A percentile compares a stretch with the other conserved stretches of the same genome.
Conservation (phyloP, 2,329 filamentous ascomycete species). For the Trichoderma harzianum region DNA sequence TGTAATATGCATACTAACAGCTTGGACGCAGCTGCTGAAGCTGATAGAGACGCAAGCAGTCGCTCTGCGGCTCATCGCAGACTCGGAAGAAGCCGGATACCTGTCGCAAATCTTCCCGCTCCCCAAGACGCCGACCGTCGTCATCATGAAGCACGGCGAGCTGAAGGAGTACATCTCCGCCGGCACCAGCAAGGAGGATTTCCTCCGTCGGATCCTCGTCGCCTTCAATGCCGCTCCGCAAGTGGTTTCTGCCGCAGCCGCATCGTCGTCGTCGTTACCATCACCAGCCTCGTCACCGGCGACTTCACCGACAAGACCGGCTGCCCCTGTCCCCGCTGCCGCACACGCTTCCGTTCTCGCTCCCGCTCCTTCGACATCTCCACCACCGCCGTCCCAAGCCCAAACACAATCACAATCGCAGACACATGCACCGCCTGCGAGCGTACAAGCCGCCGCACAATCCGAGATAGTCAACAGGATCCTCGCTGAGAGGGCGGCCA, state of each 20-base stretch:
- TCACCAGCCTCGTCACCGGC: slow-evolving; percentile 16
- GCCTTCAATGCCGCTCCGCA: slow-evolving; percentile 31
- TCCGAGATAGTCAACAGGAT: slow-evolving; percentile 37
- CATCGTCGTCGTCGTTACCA: slow-evolving; percentile 20
- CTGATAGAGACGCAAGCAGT: slow-evolving; percentile 62
- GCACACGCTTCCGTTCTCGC: background rate
- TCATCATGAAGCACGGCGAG: slow-evolving; percentile 76
- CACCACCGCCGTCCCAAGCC: background rate
- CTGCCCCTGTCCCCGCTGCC: slow-evolving; percentile 1
- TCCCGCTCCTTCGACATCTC: slow-evolving; percentile 19
- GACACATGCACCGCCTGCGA: slow-evolving; percentile 3
- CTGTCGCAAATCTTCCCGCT: slow-evolving; percentile 79
- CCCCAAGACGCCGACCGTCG: slow-evolving; percentile 70
- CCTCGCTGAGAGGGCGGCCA: slow-evolving; percentile 50
- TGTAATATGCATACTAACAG: slow-evolving; percentile 12
- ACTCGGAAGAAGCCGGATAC: slow-evolving; percentile 77
- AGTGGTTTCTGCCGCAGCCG: slow-evolving; percentile 10
- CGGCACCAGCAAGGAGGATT: slow-evolving; percentile 63
- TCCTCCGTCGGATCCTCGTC: slow-evolving; percentile 46
- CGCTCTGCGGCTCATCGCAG: slow-evolving; percentile 65
- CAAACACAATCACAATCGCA: background rate
- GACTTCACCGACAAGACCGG: background rate
- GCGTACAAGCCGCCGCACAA: slow-evolving; percentile 25
- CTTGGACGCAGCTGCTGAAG: slow-evolving; percentile 45
- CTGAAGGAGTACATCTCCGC: slow-evolving; percentile 72